A percentile compares a stretch with the other conserved stretches of the same genome.
Evolutionary conservation across 1,284 basidiomycete species (phyloP).

Genomic region (Singerocomus rubriflavus): DNA sequence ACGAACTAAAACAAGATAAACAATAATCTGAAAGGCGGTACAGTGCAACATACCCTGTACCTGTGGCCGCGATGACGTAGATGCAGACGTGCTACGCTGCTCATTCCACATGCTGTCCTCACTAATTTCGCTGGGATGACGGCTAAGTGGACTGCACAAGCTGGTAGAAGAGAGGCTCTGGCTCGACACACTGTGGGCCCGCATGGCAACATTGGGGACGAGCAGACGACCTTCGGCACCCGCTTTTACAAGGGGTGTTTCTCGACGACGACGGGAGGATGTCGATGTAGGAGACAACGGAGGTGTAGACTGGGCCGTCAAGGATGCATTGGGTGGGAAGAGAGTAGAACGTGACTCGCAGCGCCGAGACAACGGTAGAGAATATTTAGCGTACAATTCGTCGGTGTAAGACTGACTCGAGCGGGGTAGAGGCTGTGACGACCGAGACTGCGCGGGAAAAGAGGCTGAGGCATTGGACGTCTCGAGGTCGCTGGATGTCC

Average conservation of each 20-base stretch:
- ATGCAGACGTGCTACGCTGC: constrained; percentile 13
- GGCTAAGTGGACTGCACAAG: constrained; percentile 31
- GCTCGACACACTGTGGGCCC: constrained; percentile 42
- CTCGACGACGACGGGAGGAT: constrained; percentile 39
- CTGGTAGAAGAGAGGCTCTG: constrained; percentile 38
- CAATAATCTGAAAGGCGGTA: not conserved
- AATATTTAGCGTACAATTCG: constrained; percentile 53
- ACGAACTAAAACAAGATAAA: constrained; percentile 37
- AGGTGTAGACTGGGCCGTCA: constrained; percentile 31
- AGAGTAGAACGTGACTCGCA: constrained; percentile 47
- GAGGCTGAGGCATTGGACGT: constrained; percentile 28
- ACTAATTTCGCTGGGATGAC: constrained; percentile 32
- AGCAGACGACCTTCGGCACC: constrained; percentile 63
- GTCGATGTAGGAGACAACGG: constrained; percentile 29
- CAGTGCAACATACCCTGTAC: constrained; percentile 31
- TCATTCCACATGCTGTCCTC: constrained; percentile 34
- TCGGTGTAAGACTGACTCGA: constrained; percentile 38
- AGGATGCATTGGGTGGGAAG: constrained; percentile 34
- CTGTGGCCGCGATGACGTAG: constrained; percentile 26
- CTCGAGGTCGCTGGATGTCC: constrained; percentile 38
- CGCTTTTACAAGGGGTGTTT: constrained; percentile 50
- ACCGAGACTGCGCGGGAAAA: constrained; percentile 16
- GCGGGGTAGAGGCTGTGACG: constrained; percentile 17
- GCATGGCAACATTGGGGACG: constrained; percentile 61
- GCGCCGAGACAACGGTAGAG: constrained; percentile 49